Evolutionary conservation across 345 rosid species (phyloP).

Genomic region (Salix viminalis): DNA sequence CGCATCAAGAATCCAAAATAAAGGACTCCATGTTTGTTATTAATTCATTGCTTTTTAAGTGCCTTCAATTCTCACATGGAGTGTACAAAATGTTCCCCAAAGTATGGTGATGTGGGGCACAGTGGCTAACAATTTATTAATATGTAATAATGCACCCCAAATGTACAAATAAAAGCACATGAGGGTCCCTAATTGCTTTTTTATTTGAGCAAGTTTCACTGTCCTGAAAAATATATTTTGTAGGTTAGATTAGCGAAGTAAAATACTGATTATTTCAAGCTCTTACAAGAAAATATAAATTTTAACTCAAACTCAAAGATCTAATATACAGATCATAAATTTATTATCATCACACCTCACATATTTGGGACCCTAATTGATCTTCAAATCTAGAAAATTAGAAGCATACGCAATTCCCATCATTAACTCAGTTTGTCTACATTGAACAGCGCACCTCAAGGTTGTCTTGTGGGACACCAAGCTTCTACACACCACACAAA

Average conservation of each 20-base stretch:
- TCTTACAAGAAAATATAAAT: too few species aligned
- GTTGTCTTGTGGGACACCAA: neutral
- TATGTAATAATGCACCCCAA: conserved; percentile 12
- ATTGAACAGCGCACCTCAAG: conserved; percentile 14
- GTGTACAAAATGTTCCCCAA: neutral
- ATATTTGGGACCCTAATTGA: neutral
- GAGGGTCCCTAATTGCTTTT: conserved; percentile 2
- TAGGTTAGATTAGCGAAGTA: too few species aligned
- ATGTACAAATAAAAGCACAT: neutral
- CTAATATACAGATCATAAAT: too few species aligned
- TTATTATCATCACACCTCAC: accelerated
- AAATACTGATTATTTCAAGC: too few species aligned
- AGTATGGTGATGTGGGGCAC: conserved; percentile 13
- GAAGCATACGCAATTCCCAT: conserved; percentile 13
- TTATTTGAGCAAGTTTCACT: too few species aligned
- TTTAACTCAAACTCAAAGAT: too few species aligned
- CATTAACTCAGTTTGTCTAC: conserved; percentile 25
- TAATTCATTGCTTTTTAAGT: neutral
- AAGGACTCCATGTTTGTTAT: neutral
- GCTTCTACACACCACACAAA: neutral
- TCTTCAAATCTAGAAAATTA: neutral
- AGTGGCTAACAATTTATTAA: conserved; percentile 2
- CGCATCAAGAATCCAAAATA: neutral
- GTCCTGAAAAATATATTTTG: too few species aligned
- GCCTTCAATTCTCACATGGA: neutral